Base-by-base conservation (phyloP, 1,139 yeast species). In the Blastobotrys illinoisensis region DNA sequence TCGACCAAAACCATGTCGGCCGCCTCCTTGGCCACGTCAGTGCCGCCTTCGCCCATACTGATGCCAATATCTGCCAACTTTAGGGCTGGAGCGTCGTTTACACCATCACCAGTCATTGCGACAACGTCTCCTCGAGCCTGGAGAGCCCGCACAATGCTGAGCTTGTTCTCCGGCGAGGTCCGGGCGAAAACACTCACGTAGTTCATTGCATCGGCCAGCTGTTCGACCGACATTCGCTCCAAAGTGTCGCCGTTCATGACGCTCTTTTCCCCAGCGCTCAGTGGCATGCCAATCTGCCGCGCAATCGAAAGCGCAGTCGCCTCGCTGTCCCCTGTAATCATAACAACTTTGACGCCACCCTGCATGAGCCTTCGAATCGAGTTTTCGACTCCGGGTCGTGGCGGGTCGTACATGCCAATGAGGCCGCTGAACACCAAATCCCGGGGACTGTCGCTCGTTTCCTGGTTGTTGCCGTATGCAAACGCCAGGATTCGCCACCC, bases 51-150 rank as follows among this genome's bases (percentile, higher is more conserved):
- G 59, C 99, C 99, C 99, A 93, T 93, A 32, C 96, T 86, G 64
- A 93, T 91, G 64, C 99, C 99, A 64, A 93, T 95, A 71, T 93
- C 97, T 1, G 99, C 99, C 66, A 91, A 78, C 70, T 93, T 93
- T 65, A 93, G 79, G 4, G 99, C 98, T n/a, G 99, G 99, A 0
- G 99, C 97, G 73, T 93, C 99, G 69, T 93, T 93, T 24, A 93
- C 99, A 72, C 99, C 99, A 71, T 93, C 99, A 62, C 99, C 99
- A 9, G 98, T 93, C 99, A 93, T 93, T 46, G 97, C 99, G 50
- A 93, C 99, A 59, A 91, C 85, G 70, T 93, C 97, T 49, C 97
- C 98, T 64, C 96, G 81, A 67, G 83, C 79, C 71, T 93, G 97
- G 63, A 93, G 78, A 0, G 97, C 97, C 66, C 88, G 82, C 32